phyloP scores from a whole-genome alignment of 495 filamentous ascomycete genomes.

The Neurospora discreta region DNA sequence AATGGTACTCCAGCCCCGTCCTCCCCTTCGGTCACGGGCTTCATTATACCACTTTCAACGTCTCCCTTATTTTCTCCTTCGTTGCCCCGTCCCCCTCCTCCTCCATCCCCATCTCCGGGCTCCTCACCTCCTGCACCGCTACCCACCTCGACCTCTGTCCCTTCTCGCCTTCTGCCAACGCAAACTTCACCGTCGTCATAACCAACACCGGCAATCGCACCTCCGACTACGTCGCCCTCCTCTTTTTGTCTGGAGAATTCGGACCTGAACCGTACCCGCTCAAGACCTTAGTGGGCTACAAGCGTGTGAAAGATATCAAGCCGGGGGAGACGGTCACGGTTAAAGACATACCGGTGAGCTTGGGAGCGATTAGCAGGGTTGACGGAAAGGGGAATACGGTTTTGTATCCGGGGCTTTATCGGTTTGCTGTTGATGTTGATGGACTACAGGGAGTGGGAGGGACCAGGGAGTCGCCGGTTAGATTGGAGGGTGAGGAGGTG shows the following conservation, averaged over 20 bases:
- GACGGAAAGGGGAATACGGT: conserved; percentile 44
- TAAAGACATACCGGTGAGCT: conserved; percentile 40
- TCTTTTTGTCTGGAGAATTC: conserved; percentile 38
- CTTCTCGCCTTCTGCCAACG: conserved; percentile 21
- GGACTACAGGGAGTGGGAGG: conserved; percentile 35
- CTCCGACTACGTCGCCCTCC: conserved; percentile 47
- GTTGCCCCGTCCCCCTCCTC: conserved; percentile 7
- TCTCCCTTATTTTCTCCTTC: conserved; percentile 15
- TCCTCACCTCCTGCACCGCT: conserved; percentile 13
- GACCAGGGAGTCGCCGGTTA: too few relatives aligned
- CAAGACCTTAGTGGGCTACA: conserved; percentile 48
- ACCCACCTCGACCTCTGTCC: conserved; percentile 30
- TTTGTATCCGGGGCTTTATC: conserved; percentile 51
- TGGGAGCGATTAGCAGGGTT: conserved; percentile 30
- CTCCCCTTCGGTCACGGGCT: conserved; percentile 38
- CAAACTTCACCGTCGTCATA: conserved; percentile 14
- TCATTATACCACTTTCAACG: conserved; percentile 38
- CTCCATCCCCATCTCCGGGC: conserved; percentile 13
- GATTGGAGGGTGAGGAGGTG: too few relatives aligned
- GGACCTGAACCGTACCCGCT: conserved; percentile 48
- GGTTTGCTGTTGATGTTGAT: conserved; percentile 33
- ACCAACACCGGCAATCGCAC: conserved; percentile 38
- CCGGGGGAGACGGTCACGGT: conserved; percentile 25
- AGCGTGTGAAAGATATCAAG: conserved; percentile 36
- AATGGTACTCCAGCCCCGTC: conserved; percentile 26